Evolutionary conservation across 164 flowering plant species (phyloP), one percentile per base, ranked within the genome.

Genomic region (Liriodendron chinense): DNA sequence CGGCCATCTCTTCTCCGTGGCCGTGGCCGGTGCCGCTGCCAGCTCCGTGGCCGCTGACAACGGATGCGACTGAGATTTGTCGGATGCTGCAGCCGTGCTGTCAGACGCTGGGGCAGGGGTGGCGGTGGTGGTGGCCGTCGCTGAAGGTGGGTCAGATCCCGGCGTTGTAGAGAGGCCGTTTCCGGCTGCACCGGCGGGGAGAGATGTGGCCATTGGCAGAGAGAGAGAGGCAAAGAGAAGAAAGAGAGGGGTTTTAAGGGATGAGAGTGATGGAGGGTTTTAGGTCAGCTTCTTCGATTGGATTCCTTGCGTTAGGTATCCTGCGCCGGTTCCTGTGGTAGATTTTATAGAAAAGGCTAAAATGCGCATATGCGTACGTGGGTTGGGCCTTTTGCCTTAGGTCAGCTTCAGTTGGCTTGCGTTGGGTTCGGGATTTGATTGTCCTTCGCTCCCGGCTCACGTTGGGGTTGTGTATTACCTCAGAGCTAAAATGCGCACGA

Each of bases 1-100:
- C 12, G 98, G 97, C 96, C 98, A 94, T 76, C 77, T 87, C 65
- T 75, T 73, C 12, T 69, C 75, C 7, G 80, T 28, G 0, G 74
- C 75, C 7, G 80, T 28, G 0, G 74, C 16, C 16, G 74, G 47
- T 23, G 72, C n/a, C 23, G 68, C 25, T 3, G 68, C n/a, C 5
- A 72, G 25, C 2, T 73, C n/a, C 12, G 65, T 2, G 5, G 75
- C 22, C 1, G 76, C 50, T 22, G 70, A 50, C 16, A 63, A 21
- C 22, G 69, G 62, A 70, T 47, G 47, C 25, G 21, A 48, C 23
- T 72, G 49, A 13, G 71, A 34, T 21, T 3, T 48, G 5, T 71
- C 75, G 25, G 74, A 16, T 10, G 34, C 65, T 18, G 43, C 64
- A 16, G 59, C 72, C 24, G 23, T 43, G 34, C 43, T 67, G 63